A percentile compares a stretch with the other conserved stretches of the same genome.
These are phyloP conservation scores for Gymnopus androsaceus DNA, from an alignment of 1,284 basidiomycete species.

Conservation along the genomic window DNA sequence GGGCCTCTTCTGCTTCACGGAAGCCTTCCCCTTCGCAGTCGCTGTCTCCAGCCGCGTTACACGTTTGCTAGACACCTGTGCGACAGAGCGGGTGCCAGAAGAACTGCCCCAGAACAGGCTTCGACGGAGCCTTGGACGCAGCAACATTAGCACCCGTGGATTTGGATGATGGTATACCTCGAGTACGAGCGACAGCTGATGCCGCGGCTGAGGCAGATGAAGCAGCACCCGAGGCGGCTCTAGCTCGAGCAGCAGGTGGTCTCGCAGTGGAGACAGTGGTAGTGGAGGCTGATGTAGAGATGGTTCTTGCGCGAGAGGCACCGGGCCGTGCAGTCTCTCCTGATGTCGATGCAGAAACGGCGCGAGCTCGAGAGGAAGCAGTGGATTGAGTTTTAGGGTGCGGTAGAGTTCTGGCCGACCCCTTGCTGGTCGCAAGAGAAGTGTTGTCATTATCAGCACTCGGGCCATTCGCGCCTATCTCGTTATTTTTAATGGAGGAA, in stretches of 20 bases:
- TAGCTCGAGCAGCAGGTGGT: neutral
- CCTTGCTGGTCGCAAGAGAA: neutral
- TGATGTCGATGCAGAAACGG: neutral
- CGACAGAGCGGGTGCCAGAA: neutral
- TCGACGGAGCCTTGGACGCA: neutral
- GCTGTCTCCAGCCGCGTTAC: neutral
- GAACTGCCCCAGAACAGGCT: constrained; percentile 6
- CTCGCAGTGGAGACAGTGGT: neutral
- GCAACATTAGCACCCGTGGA: neutral
- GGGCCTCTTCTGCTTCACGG: constrained; percentile 8
- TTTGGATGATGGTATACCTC: neutral
- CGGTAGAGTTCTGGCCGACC: neutral
- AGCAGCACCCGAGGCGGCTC: neutral
- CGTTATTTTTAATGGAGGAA: too few relatives aligned
- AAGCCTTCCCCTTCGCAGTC: neutral
- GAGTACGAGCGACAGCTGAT: neutral
- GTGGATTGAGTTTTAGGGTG: neutral
- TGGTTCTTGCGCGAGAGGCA: neutral
- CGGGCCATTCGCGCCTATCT: neutral
- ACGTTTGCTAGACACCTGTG: neutral
- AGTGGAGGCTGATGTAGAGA: neutral
- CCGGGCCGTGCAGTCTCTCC: neutral
- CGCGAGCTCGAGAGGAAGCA: neutral
- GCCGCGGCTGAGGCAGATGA: neutral
- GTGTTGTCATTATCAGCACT: neutral